Conservation (phyloP, 208 protist genomes). For the Trichomonas vaginalis region DNA sequence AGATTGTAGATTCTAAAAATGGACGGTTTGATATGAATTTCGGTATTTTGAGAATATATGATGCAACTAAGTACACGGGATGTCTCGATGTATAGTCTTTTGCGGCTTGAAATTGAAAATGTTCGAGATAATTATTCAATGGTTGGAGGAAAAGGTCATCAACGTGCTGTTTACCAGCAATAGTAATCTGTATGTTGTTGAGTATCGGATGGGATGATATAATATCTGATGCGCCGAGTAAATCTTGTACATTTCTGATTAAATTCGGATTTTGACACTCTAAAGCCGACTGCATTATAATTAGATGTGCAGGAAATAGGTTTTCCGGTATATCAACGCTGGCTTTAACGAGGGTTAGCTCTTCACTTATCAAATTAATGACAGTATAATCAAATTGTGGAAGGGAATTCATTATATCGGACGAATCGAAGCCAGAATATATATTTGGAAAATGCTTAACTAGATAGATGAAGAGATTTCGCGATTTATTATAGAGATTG, state of each 20-base stretch:
- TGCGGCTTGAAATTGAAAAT: not conserved
- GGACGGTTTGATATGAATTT: not conserved
- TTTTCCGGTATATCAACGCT: not conserved
- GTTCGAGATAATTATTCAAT: not conserved
- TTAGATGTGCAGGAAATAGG: not conserved
- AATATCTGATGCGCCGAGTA: not conserved
- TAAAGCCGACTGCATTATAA: not conserved
- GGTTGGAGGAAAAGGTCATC: not conserved
- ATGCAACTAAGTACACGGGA: not conserved
- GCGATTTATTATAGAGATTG: not conserved
- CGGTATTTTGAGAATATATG: not conserved
- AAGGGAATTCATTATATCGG: not conserved
- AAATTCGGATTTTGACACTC: not conserved
- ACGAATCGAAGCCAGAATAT: not conserved
- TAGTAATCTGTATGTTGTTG: not conserved
- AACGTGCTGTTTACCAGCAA: not conserved
- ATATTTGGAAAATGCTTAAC: not conserved
- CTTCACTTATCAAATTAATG: not conserved
- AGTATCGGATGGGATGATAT: not conserved
- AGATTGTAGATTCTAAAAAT: not conserved
- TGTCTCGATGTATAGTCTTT: not conserved
- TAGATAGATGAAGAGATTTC: not conserved
- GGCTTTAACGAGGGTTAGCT: not conserved
- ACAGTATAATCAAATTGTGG: not conserved
- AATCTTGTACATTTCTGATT: not conserved